These are phyloP conservation scores for Diplogelasinospora grovesii DNA, from an alignment of 495 filamentous ascomycete genomes.

Conservation along the genomic window DNA sequence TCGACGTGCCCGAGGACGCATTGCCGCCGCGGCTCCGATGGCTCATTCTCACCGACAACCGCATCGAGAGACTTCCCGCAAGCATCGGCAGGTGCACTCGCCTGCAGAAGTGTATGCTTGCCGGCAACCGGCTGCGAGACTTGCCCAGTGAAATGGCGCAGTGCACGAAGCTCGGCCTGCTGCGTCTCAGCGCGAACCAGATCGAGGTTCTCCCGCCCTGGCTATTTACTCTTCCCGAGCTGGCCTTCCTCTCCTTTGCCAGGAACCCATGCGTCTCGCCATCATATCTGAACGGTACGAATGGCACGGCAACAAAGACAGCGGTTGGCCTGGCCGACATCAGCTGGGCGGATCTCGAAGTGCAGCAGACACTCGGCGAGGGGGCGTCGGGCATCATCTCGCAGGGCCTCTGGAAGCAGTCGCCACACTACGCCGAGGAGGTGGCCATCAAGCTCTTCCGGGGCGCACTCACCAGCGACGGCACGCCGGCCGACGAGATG, in stretches of 20 bases:
- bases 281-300: constrained; percentile 9
- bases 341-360: constrained; percentile 30
- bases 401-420: constrained; percentile 27
- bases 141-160: constrained; percentile 33
- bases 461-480: constrained; percentile 32
- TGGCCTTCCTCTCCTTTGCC: constrained; percentile 41
- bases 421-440: constrained; percentile 21
- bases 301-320: no score
- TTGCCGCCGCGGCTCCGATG: constrained; percentile 35
- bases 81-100: constrained; percentile 32
- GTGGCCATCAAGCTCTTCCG: constrained; percentile 44
- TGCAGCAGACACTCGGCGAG: constrained; percentile 27
- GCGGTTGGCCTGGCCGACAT: constrained; percentile 26
- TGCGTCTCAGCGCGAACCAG: constrained; percentile 36
- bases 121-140: constrained; percentile 30
- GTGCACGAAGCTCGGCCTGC: constrained; percentile 34
- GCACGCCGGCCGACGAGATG: constrained; percentile 40
- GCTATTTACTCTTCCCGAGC: constrained; percentile 36
- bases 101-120: constrained; percentile 39
- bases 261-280: constrained; percentile 35
- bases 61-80: constrained; percentile 26
- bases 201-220: constrained; percentile 30
- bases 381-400: constrained; percentile 35
- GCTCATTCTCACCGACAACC: constrained; percentile 41
- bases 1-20: constrained; percentile 31